These are phyloP conservation scores for Fusarium mexicanum DNA, from an alignment of 2,329 filamentous ascomycete species.

Conservation along the genomic window DNA sequence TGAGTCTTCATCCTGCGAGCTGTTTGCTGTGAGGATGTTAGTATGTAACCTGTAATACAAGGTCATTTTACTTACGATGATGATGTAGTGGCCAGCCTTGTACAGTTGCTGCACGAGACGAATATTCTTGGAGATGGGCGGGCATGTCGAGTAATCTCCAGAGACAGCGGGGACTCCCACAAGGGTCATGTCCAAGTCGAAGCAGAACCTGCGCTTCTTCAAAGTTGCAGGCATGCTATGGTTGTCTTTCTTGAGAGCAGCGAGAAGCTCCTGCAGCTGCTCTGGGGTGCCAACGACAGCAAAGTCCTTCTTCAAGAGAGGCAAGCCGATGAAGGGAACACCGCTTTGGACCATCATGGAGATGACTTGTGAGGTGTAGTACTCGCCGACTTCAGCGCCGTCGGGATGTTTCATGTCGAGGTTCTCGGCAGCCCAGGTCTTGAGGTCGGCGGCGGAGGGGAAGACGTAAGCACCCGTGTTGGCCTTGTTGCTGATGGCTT, in stretches of 20 bases:
- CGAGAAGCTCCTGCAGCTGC: neutral
- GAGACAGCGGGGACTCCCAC: neutral
- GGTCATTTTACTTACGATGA: neutral
- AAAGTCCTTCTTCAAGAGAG: neutral
- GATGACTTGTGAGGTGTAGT: neutral
- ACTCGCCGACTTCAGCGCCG: neutral
- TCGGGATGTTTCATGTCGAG: neutral
- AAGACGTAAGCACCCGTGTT: neutral
- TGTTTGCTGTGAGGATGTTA: neutral
- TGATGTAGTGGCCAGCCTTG: neutral
- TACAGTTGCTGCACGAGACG: neutral
- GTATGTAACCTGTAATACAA: neutral
- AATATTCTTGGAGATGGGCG: neutral
- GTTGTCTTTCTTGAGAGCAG: neutral
- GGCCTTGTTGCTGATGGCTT: neutral
- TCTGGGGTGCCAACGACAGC: neutral
- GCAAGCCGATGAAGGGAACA: neutral
- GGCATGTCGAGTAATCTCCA: neutral
- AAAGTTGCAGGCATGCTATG: neutral
- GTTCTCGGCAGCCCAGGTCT: neutral
- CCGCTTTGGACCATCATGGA: neutral
- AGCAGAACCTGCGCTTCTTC: neutral
- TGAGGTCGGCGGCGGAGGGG: neutral
- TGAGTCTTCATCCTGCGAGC: neutral
- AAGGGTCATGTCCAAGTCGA: neutral